These are phyloP conservation scores for Botrytis fabae DNA, from an alignment of 2,329 filamentous ascomycete genomes.

Conservation along the genomic window DNA sequence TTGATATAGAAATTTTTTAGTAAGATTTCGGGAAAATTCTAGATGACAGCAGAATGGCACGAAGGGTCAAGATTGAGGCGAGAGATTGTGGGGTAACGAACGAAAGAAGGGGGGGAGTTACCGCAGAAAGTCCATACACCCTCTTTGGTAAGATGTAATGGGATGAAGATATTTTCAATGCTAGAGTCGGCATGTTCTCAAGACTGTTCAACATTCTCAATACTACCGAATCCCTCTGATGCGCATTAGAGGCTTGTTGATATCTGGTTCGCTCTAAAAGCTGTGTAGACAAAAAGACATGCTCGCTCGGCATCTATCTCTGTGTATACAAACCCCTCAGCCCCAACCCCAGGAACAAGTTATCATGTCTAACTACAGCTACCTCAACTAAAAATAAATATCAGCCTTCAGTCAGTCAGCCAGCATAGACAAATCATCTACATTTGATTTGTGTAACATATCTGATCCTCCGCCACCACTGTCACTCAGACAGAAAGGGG, in stretches of 20 bases:
- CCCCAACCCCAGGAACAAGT: background rate
- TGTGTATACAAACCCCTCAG: background rate
- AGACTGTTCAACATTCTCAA: background rate
- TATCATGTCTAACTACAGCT: background rate
- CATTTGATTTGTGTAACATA: background rate
- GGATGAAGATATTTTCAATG: background rate
- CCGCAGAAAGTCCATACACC: background rate
- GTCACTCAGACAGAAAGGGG: background rate
- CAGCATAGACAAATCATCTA: background rate
- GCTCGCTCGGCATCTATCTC: background rate
- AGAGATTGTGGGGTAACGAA: constrained; percentile 1
- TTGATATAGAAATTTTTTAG: background rate
- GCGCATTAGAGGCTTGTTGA: background rate
- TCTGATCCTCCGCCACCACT: background rate
- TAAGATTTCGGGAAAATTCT: background rate
- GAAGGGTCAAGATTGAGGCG: background rate
- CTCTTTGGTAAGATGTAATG: background rate
- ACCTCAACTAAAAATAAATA: background rate
- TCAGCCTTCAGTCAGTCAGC: background rate
- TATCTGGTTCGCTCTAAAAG: background rate
- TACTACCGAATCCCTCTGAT: background rate
- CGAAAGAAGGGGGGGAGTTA: background rate
- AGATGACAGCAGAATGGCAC: background rate
- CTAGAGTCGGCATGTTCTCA: background rate
- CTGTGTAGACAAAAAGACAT: background rate